Evolutionary conservation across 2,329 filamentous ascomycete genomes (phyloP).

Genomic region (Hypoxylon sp.): DNA sequence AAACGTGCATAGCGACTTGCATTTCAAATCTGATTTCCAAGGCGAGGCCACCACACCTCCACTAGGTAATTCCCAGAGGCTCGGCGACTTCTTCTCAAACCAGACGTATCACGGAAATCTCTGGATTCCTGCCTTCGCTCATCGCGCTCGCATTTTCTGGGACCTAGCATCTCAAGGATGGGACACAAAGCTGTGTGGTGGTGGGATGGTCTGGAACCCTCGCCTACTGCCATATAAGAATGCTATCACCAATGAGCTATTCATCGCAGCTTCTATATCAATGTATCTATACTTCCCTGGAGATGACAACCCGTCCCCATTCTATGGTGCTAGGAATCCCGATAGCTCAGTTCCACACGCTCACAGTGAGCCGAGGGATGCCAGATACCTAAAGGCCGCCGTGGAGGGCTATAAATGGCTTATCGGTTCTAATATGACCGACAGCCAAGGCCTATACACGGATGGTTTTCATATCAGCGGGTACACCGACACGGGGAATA

Average conservation of each 20-base stretch:
- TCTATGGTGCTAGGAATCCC: slow-evolving; percentile 54
- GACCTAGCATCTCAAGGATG: slow-evolving; percentile 83
- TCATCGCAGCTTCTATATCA: slow-evolving; percentile 82
- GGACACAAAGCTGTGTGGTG: slow-evolving; percentile 83
- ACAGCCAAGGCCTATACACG: slow-evolving; percentile 78
- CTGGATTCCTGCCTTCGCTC: slow-evolving; percentile 82
- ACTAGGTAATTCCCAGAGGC: slow-evolving; percentile 43
- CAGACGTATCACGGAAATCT: slow-evolving; percentile 80
- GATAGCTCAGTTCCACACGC: slow-evolving; percentile 54
- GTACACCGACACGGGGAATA: slow-evolving; percentile 69
- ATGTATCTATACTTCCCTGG: slow-evolving; percentile 95
- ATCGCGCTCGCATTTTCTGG: slow-evolving; percentile 88
- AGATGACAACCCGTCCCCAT: slow-evolving; percentile 80
- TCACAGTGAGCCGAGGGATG: slow-evolving; percentile 62
- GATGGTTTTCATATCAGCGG: slow-evolving; percentile 90
- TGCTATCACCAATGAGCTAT: slow-evolving; percentile 94
- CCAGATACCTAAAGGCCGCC: slow-evolving; percentile 78
- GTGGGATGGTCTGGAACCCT: slow-evolving; percentile 94
- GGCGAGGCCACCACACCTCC: slow-evolving; percentile 24
- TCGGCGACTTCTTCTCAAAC: slow-evolving; percentile 54
- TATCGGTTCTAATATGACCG: slow-evolving; percentile 82
- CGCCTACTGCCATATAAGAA: slow-evolving; percentile 89
- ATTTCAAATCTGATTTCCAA: slow-evolving; percentile 61
- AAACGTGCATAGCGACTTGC: slow-evolving; percentile 73
- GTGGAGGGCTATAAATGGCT: slow-evolving; percentile 87